Percentiles rank a stretch among this genome's conserved stretches.
Conservation (phyloP, 1,139 yeast genomes). For the Debaryomyces psychrophilus region DNA sequence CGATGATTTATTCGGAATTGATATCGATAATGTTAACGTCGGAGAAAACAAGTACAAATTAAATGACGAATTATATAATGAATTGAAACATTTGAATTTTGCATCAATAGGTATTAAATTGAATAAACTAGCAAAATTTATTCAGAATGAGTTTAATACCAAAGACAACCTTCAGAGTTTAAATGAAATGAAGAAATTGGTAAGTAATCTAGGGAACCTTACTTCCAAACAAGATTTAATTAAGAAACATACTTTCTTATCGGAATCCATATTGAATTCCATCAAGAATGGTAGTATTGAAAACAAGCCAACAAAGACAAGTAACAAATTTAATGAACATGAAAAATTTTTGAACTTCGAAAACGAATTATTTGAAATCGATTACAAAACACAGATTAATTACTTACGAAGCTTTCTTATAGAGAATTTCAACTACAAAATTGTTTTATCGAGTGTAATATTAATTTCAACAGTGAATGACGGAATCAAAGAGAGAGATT, state of each 20-base stretch:
- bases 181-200: conserved; percentile 70
- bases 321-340: conserved; percentile 36
- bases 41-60: conserved; percentile 18
- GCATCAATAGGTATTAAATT: conserved; percentile 76
- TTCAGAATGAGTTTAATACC: conserved; percentile 70
- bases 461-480: conserved; percentile 61
- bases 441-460: conserved; percentile 53
- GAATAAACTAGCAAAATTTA: conserved; percentile 67
- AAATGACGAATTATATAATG: conserved; percentile 38
- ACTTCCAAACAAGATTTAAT: conserved; percentile 71
- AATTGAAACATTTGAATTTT: conserved; percentile 70
- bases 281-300: conserved; percentile 38
- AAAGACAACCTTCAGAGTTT: conserved; percentile 53
- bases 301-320: conserved; percentile 25
- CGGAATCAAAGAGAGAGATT: conserved; percentile 67
- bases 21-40: conserved; percentile 29
- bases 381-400: conserved; percentile 54
- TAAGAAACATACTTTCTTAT: conserved; percentile 73
- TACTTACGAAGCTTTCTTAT: conserved; percentile 54
- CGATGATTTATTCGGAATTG: conserved; percentile 66
- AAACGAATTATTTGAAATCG: conserved; percentile 68
- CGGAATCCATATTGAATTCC: conserved; percentile 64
- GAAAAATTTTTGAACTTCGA: conserved; percentile 67
- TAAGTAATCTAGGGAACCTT: conserved; percentile 66
- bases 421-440: conserved; percentile 34